Percentiles rank a stretch among this genome's conserved stretches.
Conservation (phyloP, 2,329 filamentous ascomycete genomes). For the Biscogniauxia sp. region DNA sequence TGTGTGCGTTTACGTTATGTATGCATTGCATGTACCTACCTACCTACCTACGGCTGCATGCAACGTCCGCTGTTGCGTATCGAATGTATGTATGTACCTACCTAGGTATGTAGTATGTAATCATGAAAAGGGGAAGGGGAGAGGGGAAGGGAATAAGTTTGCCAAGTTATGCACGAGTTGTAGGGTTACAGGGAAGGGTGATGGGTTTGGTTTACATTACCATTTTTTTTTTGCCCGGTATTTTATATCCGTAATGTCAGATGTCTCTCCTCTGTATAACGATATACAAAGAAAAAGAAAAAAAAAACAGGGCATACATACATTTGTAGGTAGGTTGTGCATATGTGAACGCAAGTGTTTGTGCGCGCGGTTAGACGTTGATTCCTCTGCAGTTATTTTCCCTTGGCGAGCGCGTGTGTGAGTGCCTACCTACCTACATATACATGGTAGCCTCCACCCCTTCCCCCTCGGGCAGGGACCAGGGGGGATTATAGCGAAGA, state of each 20-base stretch:
- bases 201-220: too few relatives aligned
- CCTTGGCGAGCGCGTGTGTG: background rate
- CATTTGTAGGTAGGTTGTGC: too few relatives aligned
- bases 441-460: background rate
- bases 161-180: background rate
- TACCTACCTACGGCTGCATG: too few relatives aligned
- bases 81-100: too few relatives aligned
- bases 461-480: background rate
- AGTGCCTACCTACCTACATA: background rate
- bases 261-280: background rate
- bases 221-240: background rate
- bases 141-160: background rate
- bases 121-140: too few relatives aligned
- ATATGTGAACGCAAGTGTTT: background rate
- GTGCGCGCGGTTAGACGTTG: too few relatives aligned
- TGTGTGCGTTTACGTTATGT: background rate
- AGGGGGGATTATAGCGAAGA: background rate
- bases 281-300: too few relatives aligned
- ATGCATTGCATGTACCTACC: background rate
- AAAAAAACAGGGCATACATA: too few relatives aligned
- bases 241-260: background rate
- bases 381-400: too few relatives aligned
- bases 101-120: too few relatives aligned
- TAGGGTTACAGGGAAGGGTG: background rate
- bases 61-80: too few relatives aligned